Conservation (phyloP, 805 yeast genomes). For the Myxozyma kluyveri region DNA sequence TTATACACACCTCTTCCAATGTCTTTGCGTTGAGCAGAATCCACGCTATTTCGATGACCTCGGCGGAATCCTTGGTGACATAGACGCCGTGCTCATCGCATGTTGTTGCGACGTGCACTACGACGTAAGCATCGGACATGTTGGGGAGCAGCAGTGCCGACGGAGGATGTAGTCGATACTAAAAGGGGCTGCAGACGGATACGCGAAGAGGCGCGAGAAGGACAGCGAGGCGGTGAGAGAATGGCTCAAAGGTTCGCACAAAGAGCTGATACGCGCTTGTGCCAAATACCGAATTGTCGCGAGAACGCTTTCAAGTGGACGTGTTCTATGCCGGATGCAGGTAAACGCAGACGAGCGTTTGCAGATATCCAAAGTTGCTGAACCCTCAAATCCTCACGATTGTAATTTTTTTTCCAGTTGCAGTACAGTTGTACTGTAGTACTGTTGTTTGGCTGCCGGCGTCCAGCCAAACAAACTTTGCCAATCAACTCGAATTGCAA, state of each 20-base stretch:
- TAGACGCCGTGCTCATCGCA: slow-evolving; percentile 61
- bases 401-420: no score
- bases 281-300: no score
- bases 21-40: slow-evolving; percentile 54
- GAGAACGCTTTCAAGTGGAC: no score
- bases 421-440: no score
- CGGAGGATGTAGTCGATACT: not conserved
- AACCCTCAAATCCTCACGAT: no score
- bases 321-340: no score
- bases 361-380: no score
- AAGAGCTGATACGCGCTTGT: not conserved
- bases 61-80: slow-evolving; percentile 64
- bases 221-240: not conserved
- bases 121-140: slow-evolving; percentile 59
- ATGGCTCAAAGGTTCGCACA: not conserved
- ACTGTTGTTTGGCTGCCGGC: no score
- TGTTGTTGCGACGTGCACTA: slow-evolving; percentile 61
- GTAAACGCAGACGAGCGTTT: no score
- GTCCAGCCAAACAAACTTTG: no score
- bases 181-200: not conserved
- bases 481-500: no score
- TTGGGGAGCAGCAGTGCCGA: no score
- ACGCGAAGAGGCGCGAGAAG: not conserved
- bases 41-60: slow-evolving; percentile 69
- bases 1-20: slow-evolving; percentile 40